phyloP scores from a whole-genome alignment of 345 rosid genomes.

The Xanthoceras sorbifolium region DNA sequence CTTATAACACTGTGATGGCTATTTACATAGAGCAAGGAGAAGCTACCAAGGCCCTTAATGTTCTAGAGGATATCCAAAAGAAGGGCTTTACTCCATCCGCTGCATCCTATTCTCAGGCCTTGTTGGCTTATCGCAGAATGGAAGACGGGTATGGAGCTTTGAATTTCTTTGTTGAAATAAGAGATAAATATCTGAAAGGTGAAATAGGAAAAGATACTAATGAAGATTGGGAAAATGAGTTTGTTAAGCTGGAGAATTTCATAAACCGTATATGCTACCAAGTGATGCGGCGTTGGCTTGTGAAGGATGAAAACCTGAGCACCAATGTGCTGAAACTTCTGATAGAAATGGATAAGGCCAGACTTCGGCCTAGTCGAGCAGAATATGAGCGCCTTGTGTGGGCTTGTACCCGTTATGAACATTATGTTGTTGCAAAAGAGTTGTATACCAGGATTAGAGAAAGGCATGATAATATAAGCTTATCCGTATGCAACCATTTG shows the following conservation, averaged over 20 bases:
- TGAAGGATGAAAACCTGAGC: conserved; percentile 48
- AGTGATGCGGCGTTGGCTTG: conserved; percentile 87
- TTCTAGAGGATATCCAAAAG: conserved; percentile 59
- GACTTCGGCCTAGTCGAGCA: conserved; percentile 51
- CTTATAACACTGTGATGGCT: conserved; percentile 78
- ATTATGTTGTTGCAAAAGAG: conserved; percentile 68
- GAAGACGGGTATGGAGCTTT: conserved; percentile 85
- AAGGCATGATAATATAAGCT: conserved; percentile 53
- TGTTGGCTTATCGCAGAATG: conserved; percentile 72
- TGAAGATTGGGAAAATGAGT: conserved; percentile 66
- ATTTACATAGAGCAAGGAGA: conserved; percentile 61
- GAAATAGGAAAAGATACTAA: conserved; percentile 46
- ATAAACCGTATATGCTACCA: conserved; percentile 72
- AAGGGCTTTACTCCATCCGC: conserved; percentile 69
- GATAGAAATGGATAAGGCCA: conserved; percentile 61
- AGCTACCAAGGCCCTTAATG: conserved; percentile 54
- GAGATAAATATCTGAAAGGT: conserved; percentile 57
- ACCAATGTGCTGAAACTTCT: conserved; percentile 67
- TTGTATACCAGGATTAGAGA: conserved; percentile 73
- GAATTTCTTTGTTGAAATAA: conserved; percentile 61
- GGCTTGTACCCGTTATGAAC: conserved; percentile 91
- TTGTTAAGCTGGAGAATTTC: conserved; percentile 65
- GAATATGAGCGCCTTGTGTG: conserved; percentile 85
- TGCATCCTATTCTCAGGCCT: conserved; percentile 75
- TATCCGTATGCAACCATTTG: conserved; percentile 92